phyloP scores from a whole-genome alignment of 2,329 filamentous ascomycete species.

The Cladophialophora chaetospira region DNA sequence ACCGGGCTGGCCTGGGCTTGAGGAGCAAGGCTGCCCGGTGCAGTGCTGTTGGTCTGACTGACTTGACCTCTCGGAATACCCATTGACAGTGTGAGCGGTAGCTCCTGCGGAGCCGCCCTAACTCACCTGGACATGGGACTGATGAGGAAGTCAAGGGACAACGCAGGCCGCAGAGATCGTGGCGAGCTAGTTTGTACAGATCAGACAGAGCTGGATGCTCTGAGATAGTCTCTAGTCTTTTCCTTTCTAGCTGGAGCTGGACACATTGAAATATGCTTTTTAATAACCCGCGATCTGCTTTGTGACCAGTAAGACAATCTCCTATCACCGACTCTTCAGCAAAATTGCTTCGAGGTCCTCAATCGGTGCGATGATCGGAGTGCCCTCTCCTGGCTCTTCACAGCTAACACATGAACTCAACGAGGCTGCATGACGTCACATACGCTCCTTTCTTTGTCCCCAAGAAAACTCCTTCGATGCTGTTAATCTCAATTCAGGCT shows the following conservation, averaged over 20 bases:
- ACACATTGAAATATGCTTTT: constrained; percentile 12
- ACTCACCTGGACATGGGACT: neutral
- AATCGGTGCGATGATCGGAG: too few relatives aligned
- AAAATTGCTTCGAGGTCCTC: too few relatives aligned
- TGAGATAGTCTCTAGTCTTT: constrained; percentile 7
- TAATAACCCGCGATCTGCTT: constrained; percentile 1
- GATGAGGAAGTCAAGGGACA: neutral
- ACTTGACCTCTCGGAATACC: neutral
- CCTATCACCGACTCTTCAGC: neutral
- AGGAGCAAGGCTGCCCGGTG: constrained; percentile 2
- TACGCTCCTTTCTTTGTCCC: too few relatives aligned
- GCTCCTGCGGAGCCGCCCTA: neutral
- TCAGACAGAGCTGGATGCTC: constrained; percentile 8
- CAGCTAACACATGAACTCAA: too few relatives aligned
- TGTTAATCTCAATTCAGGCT: too few relatives aligned
- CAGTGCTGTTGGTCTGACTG: neutral
- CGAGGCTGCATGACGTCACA: too few relatives aligned
- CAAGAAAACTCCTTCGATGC: too few relatives aligned
- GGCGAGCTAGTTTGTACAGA: constrained; percentile 5
- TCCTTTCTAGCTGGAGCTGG: constrained; percentile 9
- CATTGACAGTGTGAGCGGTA: neutral
- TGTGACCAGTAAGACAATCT: neutral
- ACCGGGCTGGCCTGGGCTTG: constrained; percentile 11
- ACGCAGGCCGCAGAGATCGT: neutral
- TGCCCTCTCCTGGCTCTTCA: neutral